A percentile compares a stretch with the other conserved stretches of the same genome.
Evolutionary conservation across 202 grass and related monocot species (phyloP).

Genomic region (Panicum hallii): DNA sequence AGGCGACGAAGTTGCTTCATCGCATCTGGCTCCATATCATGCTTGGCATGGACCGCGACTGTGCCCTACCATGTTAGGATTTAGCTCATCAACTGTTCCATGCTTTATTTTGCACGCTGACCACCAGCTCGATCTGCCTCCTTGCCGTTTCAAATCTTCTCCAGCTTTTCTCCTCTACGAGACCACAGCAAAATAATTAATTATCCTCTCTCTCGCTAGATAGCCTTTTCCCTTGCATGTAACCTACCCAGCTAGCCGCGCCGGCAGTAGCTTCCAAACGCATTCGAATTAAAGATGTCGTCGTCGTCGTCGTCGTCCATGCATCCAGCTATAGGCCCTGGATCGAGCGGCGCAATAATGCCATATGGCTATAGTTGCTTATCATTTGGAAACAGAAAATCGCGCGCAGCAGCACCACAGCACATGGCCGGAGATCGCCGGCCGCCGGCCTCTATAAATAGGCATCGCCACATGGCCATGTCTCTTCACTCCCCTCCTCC

Average conservation of each 20-base stretch:
- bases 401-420: not conserved
- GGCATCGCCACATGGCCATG: constrained; percentile 20
- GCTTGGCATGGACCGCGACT: not conserved
- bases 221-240: not conserved
- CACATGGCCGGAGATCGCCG: not conserved
- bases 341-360: not conserved
- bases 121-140: not conserved
- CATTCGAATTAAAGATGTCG: constrained; percentile 47
- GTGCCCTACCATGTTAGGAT: constrained; percentile 40
- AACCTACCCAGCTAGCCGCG: not conserved
- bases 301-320: not conserved
- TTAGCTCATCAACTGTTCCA: not conserved
- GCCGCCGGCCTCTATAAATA: constrained; percentile 37
- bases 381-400: not conserved
- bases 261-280: constrained; percentile 40
- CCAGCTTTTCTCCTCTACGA: not conserved
- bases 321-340: not conserved
- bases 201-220: not conserved
- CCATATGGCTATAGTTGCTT: constrained; percentile 3
- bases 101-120: not conserved
- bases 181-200: not conserved
- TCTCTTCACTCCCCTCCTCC: not conserved
- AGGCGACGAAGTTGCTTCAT: not conserved
- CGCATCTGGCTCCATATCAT: not conserved
- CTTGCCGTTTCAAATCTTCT: constrained; percentile 39